A percentile compares a stretch with the other conserved stretches of the same genome.
Evolutionary conservation across 2,329 filamentous ascomycete genomes (phyloP).

Genomic region (Fusarium sp.): DNA sequence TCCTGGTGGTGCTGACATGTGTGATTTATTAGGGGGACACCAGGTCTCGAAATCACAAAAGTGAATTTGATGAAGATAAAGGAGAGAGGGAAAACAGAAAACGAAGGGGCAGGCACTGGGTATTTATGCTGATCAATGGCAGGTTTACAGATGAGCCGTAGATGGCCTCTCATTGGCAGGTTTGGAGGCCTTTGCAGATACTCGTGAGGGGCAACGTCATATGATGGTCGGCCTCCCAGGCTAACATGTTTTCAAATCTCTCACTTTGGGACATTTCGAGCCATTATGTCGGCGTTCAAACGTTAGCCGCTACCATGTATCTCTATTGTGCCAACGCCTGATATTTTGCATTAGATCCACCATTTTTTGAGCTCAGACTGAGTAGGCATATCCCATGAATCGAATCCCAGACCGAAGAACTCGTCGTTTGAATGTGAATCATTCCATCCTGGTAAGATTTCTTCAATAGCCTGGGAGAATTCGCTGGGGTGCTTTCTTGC

Average conservation of each 20-base stretch:
- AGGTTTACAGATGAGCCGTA: background rate
- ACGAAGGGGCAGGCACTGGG: no score
- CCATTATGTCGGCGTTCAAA: no score
- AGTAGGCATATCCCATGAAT: background rate
- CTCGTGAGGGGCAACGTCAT: slow-evolving; percentile 2
- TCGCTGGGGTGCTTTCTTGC: background rate
- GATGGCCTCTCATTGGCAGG: slow-evolving; percentile 6
- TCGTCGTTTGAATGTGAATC: background rate
- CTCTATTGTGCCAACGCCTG: accelerated
- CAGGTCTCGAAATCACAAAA: background rate
- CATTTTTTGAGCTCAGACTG: background rate
- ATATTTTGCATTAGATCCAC: accelerated
- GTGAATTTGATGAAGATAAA: background rate
- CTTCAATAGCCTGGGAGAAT: accelerated
- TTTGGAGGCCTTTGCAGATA: slow-evolving; percentile 16
- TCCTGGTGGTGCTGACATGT: background rate
- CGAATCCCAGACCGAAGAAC: accelerated
- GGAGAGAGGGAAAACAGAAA: background rate
- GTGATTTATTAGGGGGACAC: background rate
- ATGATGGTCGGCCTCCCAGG: slow-evolving; percentile 10
- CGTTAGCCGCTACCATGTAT: no score
- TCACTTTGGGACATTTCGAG: background rate
- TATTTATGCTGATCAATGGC: slow-evolving; percentile 2
- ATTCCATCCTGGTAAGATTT: accelerated
- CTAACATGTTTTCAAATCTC: background rate